These are phyloP conservation scores for Pichia sp. DNA, from an alignment of 1,139 yeast genomes.

Conservation along the genomic window DNA sequence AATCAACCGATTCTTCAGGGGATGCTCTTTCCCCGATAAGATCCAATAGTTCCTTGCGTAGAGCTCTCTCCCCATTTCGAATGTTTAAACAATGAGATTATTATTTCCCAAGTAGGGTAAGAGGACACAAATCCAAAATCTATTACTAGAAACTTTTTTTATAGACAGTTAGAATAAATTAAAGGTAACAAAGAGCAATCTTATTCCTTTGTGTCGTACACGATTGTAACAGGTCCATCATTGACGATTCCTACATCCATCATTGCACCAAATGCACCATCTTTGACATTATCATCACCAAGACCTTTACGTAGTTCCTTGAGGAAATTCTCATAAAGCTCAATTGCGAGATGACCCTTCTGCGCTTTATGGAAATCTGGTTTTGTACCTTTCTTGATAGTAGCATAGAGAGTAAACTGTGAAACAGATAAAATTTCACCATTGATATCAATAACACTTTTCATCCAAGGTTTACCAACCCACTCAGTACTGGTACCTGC, in stretches of 20 bases:
- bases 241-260: constrained; percentile 85
- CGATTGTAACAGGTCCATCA: constrained; percentile 78
- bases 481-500: constrained; percentile 30
- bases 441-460: constrained; percentile 40
- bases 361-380: constrained; percentile 93
- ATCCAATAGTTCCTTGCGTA: constrained; percentile 20
- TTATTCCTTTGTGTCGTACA: constrained; percentile 52
- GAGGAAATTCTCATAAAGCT: constrained; percentile 59
- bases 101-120: too few relatives aligned
- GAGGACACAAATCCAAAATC: too few relatives aligned
- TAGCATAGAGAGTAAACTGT: constrained; percentile 84
- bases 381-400: constrained; percentile 79
- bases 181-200: not conserved
- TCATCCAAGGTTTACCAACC: constrained; percentile 54
- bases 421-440: constrained; percentile 69
- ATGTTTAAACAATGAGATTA: constrained; percentile 4
- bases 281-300: constrained; percentile 56
- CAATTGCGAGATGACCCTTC: constrained; percentile 65
- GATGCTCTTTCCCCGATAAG: not conserved
- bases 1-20: not conserved
- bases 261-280: constrained; percentile 94
- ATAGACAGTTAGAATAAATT: too few relatives aligned
- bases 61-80: constrained; percentile 27
- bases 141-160: too few relatives aligned
- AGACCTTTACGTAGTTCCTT: constrained; percentile 40